Evolutionary conservation across 208 protist genomes (phyloP).

Genomic region (Blastocrithidia nonstop): DNA sequence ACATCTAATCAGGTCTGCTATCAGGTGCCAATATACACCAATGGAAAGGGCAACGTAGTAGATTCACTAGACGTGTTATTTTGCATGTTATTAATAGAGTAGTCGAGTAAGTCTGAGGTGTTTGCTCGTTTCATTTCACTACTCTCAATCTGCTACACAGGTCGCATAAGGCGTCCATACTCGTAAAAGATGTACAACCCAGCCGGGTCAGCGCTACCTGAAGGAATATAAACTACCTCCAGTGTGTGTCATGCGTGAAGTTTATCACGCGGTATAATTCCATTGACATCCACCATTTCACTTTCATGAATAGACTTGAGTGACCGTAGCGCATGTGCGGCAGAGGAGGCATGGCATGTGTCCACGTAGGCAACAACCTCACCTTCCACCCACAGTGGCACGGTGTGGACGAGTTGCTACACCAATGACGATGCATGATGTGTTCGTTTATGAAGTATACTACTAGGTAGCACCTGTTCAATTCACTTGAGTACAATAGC

Average conservation of each 20-base stretch:
- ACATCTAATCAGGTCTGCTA: slow-evolving; percentile 98
- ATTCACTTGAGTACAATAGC: too few relatives aligned
- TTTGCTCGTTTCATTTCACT: not conserved
- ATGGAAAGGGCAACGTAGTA: slow-evolving; percentile 35
- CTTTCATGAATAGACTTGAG: slow-evolving; percentile 32
- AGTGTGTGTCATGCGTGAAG: slow-evolving; percentile 39
- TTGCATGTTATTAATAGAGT: slow-evolving; percentile 57
- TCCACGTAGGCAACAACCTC: slow-evolving; percentile 71
- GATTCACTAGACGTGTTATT: slow-evolving; percentile 14
- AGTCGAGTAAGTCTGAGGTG: slow-evolving; percentile 7
- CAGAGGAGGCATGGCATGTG: slow-evolving; percentile 25
- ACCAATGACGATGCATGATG: not conserved
- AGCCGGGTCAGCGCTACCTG: slow-evolving; percentile 42
- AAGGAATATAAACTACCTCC: slow-evolving; percentile 67
- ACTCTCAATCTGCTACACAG: slow-evolving; percentile 83
- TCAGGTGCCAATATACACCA: slow-evolving; percentile 90
- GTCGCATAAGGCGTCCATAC: slow-evolving; percentile 90
- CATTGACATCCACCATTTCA: slow-evolving; percentile 31
- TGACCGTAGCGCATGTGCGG: slow-evolving; percentile 17
- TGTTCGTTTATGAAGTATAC: too few relatives aligned
- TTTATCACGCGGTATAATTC: slow-evolving; percentile 37
- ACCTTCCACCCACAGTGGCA: slow-evolving; percentile 89
- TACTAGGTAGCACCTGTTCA: too few relatives aligned
- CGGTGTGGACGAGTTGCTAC: slow-evolving; percentile 30
- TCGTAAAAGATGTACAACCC: slow-evolving; percentile 87